Evolutionary conservation across 2,329 filamentous ascomycete species (phyloP), one percentile per base, ranked within the genome.

Genomic region (Aquanectria penicillioides): DNA sequence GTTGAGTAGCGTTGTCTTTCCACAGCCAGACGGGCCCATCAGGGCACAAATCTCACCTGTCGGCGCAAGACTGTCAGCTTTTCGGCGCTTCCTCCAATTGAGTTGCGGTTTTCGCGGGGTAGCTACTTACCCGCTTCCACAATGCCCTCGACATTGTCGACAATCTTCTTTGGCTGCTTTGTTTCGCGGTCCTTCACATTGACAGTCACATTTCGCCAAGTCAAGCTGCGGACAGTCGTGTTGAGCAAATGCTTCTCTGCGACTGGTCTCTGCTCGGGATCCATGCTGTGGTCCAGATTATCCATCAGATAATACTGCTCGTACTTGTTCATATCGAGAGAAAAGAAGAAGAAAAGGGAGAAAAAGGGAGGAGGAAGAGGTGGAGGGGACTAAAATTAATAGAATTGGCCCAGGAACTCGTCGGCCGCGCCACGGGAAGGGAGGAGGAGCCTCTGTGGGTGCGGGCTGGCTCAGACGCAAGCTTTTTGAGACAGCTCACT

Each of bases 1-100:
- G 72, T 96, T 94, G 29, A 97, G 82, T 0, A 97, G 82, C 0
- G 92, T 96, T 0, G 93, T 95, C 75, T 97, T 97, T 47, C 93
- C 93, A 56, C 86, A 83, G 5, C 85, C 85, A 26, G 80, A 83
- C 8, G 92, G 92, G 20, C 93, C 93, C 91, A 96, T 94, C 40
- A 96, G 76, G 33, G 92, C 93, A 59, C 92, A 83, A 36, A 94
- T 79, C 69, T 93, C 88, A 25, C 90, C 91, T 74, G 15, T 43
- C 3, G 28, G 6, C 22, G 11, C 31, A 15, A 43, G 20, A 7
- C 5, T 26, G 11, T 10, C 13, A 6, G 3, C n/a, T n/a, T n/a
- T n/a, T n/a, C n/a, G n/a, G n/a, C n/a, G n/a, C n/a, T n/a, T n/a
- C n/a, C n/a, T n/a, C n/a, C 12, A 6, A 12, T 8, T 18, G 22